phyloP scores from a whole-genome alignment of 2,329 filamentous ascomycete genomes.

The Ceratocystis lukuohia region DNA sequence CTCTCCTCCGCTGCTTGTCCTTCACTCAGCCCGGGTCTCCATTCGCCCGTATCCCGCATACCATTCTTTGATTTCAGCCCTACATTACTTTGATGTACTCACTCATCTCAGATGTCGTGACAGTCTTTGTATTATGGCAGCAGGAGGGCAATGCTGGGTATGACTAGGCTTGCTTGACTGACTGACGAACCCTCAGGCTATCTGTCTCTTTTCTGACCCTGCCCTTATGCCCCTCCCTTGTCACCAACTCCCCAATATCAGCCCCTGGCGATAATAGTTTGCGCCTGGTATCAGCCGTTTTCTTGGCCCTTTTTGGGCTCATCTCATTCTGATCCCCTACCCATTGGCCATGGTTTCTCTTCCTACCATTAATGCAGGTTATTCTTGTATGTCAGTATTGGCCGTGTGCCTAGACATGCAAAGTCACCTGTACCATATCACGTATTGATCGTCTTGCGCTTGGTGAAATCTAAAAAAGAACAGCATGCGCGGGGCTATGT shows the following conservation, averaged over 20 bases:
- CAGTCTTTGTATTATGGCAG: neutral
- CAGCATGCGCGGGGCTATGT: neutral
- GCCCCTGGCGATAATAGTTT: conserved; percentile 7
- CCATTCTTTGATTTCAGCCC: neutral
- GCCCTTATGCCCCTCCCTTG: neutral
- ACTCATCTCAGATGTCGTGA: neutral
- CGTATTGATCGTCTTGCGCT: neutral
- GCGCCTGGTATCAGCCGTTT: neutral
- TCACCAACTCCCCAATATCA: neutral
- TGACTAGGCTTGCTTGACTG: neutral
- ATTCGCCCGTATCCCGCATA: neutral
- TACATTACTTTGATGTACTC: neutral
- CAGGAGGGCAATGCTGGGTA: neutral
- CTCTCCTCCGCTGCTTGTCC: no score
- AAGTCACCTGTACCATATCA: neutral
- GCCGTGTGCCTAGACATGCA: neutral
- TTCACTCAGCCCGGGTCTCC: neutral
- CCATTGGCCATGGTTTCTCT: neutral
- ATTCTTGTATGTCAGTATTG: conserved; percentile 4
- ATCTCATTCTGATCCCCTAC: neutral
- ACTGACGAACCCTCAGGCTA: neutral
- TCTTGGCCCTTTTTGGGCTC: neutral
- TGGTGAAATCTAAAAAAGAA: no score
- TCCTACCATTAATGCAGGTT: neutral
- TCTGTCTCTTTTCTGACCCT: neutral